A percentile compares a stretch with the other conserved stretches of the same genome.
Conservation (phyloP, 2,329 filamentous ascomycete genomes). For the Amauroascus niger region DNA sequence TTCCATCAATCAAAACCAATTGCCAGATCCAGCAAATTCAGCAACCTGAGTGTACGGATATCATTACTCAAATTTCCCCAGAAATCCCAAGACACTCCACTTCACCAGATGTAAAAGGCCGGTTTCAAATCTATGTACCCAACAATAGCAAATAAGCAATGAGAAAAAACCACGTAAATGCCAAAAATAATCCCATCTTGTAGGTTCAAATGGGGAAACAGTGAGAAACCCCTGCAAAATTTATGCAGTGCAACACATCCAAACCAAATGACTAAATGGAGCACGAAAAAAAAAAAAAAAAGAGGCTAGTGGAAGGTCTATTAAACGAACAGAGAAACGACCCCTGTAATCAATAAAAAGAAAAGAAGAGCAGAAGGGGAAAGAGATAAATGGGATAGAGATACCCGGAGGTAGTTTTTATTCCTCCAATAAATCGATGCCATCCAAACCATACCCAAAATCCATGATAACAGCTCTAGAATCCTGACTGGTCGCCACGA, state of each 20-base stretch:
- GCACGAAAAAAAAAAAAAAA: neutral
- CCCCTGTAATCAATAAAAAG: neutral
- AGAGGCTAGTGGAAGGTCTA: too few species aligned
- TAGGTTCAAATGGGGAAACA: neutral
- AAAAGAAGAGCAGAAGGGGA: neutral
- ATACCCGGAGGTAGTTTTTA: conserved; percentile 11
- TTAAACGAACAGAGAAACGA: neutral
- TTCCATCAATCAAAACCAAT: neutral
- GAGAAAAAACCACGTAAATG: neutral
- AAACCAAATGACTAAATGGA: too few species aligned
- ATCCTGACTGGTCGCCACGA: conserved; percentile 91
- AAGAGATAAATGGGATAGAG: neutral
- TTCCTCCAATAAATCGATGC: conserved; percentile 44
- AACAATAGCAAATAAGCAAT: neutral
- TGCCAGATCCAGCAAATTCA: neutral
- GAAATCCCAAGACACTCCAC: neutral
- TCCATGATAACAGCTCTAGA: conserved; percentile 88
- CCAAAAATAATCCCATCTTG: neutral
- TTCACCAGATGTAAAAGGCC: neutral
- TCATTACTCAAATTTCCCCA: neutral
- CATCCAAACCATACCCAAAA: conserved; percentile 55
- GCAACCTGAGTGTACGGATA: neutral
- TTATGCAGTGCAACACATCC: neutral
- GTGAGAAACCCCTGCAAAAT: neutral
- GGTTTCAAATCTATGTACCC: neutral